Percentiles rank a stretch among this genome's conserved stretches.
Conservation (phyloP, 192 early-diverging fungal species). For the Endogone sp. region DNA sequence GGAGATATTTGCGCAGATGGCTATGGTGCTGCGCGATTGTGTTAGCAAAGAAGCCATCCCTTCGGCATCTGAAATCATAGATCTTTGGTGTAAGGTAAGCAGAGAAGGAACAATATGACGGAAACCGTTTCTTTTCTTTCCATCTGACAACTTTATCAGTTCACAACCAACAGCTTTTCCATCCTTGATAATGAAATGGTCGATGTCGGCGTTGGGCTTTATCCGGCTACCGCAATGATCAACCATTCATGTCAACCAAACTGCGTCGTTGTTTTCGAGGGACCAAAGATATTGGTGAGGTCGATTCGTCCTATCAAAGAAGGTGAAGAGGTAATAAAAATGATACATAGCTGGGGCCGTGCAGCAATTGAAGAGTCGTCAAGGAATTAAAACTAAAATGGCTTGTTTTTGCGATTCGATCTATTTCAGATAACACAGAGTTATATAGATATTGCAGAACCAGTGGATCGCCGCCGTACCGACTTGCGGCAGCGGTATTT, state of each 20-base stretch:
- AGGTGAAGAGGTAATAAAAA: conserved; percentile 31
- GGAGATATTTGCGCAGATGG: conserved; percentile 40
- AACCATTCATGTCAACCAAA: conserved; percentile 46
- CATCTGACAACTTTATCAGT: conserved; percentile 7
- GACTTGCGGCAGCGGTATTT: conserved; percentile 34
- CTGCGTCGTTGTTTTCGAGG: conserved; percentile 30
- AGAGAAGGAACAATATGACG: neutral
- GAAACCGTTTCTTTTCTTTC: neutral
- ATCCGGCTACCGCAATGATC: conserved; percentile 30
- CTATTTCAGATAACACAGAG: conserved; percentile 17
- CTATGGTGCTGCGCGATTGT: conserved; percentile 23
- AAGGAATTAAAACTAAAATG: too few relatives aligned
- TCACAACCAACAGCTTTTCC: conserved; percentile 36
- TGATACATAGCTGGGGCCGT: neutral
- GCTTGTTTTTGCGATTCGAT: too few relatives aligned
- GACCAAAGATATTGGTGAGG: conserved; percentile 21
- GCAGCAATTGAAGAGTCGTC: too few relatives aligned
- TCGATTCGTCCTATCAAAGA: conserved; percentile 22
- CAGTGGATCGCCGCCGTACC: conserved; percentile 18
- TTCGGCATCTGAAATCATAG: conserved; percentile 25
- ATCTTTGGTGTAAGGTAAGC: conserved; percentile 33
- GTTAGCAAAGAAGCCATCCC: conserved; percentile 13
- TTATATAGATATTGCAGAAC: conserved; percentile 31
- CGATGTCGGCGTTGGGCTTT: conserved; percentile 38
- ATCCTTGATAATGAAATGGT: conserved; percentile 36